Base-by-base conservation (phyloP, 1,284 basidiomycete species). In the Pascua sp. region DNA sequence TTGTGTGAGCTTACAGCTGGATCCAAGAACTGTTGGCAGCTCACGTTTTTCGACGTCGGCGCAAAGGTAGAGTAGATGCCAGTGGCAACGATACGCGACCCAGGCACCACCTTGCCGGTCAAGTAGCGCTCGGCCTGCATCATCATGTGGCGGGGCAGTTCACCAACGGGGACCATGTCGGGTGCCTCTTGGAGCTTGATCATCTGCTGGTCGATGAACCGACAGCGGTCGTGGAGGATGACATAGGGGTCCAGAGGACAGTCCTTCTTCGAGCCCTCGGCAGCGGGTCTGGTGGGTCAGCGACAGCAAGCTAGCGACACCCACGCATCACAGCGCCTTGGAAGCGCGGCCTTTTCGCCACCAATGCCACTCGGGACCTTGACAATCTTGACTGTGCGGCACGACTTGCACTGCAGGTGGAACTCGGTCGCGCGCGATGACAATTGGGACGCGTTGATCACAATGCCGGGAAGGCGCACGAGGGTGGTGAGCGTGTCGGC, bases 151-250 rank as follows among this genome's bases (percentile, higher is more conserved):
- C 94, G 81, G 5, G 96, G 96, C 47, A 99, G 81, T 72, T 99
- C 96, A 81, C 96, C 96, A 18, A 98, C 93, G 2, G 96, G 96
- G 0, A 99, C 96, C 92, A 98, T 97, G 75, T 99, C 96, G 0
- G 96, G 96, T 8, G 95, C 94, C 78, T 99, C 96, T 77, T 99
- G 96, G 13, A 99, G 83, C 77, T 99, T 99, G 68, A 99, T 83
- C 8, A 86, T 90, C 78, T 99, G 96, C 68, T 94, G 91, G 74
- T 99, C 96, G 36, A 95, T 88, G 73, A 98, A 99, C 5, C 84
- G 81, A 52, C 92, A 98, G 76, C 92, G 91, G 54, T 93, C 90
- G 77, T 99, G 96, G 11, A 98, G 82, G 68, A 99, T 96, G 48
- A 95, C 83, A 78, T 93, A 99, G 0, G 96, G 96, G 72, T 99